Evolutionary conservation across 306 rosid genomes (phyloP).

Genomic region (Dalbergia cultrata): DNA sequence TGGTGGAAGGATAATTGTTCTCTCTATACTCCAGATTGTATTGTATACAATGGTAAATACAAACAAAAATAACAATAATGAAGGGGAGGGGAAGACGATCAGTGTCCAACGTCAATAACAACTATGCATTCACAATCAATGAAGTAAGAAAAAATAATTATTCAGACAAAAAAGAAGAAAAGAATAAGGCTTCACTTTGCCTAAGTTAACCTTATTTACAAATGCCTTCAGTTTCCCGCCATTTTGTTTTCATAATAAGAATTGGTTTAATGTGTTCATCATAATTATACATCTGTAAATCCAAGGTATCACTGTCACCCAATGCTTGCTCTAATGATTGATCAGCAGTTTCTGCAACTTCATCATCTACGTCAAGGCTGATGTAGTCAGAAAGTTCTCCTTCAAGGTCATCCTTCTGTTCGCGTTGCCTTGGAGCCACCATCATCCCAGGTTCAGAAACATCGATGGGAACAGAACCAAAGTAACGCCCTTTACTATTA

Average conservation of each 20-base stretch:
- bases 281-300: slow-evolving; percentile 56
- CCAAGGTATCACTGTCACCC: slow-evolving; percentile 53
- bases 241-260: slow-evolving; percentile 55
- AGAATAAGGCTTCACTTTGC: neutral
- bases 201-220: slow-evolving; percentile 41
- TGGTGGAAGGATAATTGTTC: slow-evolving; percentile 1
- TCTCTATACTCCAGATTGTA: slow-evolving; percentile 15
- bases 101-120: slow-evolving; percentile 2
- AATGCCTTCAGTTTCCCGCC: slow-evolving; percentile 11
- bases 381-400: slow-evolving; percentile 65
- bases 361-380: slow-evolving; percentile 62
- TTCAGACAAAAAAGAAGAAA: neutral
- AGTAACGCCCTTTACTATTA: slow-evolving; percentile 72
- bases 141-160: neutral
- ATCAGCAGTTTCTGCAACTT: slow-evolving; percentile 51
- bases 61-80: neutral
- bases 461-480: slow-evolving; percentile 55
- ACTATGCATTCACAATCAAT: slow-evolving; percentile 9
- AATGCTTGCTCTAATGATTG: slow-evolving; percentile 47
- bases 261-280: slow-evolving; percentile 70
- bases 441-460: slow-evolving; percentile 49
- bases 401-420: slow-evolving; percentile 37
- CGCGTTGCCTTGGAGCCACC: slow-evolving; percentile 46
- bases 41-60: slow-evolving; percentile 29
- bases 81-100: slow-evolving; percentile 43